These are phyloP conservation scores for Fusarium sp. DNA, from an alignment of 2,329 filamentous ascomycete species.

Conservation along the genomic window DNA sequence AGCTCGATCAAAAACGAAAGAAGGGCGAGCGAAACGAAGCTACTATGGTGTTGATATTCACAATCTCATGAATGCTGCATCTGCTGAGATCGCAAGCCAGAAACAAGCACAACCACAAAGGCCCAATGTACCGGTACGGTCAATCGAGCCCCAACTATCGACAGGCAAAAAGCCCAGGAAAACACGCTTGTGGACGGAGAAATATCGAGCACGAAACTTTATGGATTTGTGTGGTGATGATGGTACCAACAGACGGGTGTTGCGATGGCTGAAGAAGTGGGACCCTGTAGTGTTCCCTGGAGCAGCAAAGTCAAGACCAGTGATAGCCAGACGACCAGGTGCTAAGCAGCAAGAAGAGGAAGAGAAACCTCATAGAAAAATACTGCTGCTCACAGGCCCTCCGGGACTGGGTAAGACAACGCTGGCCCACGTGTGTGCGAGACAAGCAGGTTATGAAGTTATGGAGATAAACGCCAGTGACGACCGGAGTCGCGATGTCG, in stretches of 20 bases:
- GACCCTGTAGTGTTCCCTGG: constrained; percentile 92
- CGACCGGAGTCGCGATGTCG: constrained; percentile 88
- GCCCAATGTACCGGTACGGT: constrained; percentile 55
- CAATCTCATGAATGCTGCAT: constrained; percentile 78
- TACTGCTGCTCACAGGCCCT: constrained; percentile 89
- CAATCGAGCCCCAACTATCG: constrained; percentile 55
- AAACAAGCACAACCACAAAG: constrained; percentile 39
- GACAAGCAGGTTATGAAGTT: constrained; percentile 94
- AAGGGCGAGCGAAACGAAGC: constrained; percentile 76
- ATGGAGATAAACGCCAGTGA: constrained; percentile 99
- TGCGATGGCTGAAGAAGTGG: constrained; percentile 96
- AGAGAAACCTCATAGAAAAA: constrained; percentile 85
- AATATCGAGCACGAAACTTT: constrained; percentile 92
- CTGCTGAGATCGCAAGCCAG: constrained; percentile 66
- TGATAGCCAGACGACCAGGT: constrained; percentile 58
- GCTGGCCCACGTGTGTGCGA: constrained; percentile 93
- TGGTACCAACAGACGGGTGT: constrained; percentile 87
- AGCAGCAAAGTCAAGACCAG: constrained; percentile 69
- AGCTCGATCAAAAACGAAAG: constrained; percentile 73
- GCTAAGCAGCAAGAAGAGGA: constrained; percentile 65
- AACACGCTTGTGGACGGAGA: constrained; percentile 91
- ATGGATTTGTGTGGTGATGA: constrained; percentile 96
- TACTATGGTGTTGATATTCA: constrained; percentile 97
- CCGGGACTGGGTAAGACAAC: constrained; percentile 97
- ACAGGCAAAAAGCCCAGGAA: constrained; percentile 58